Evolutionary conservation across 2,329 filamentous ascomycete genomes (phyloP).

Genomic region (Aspergillus sergii): DNA sequence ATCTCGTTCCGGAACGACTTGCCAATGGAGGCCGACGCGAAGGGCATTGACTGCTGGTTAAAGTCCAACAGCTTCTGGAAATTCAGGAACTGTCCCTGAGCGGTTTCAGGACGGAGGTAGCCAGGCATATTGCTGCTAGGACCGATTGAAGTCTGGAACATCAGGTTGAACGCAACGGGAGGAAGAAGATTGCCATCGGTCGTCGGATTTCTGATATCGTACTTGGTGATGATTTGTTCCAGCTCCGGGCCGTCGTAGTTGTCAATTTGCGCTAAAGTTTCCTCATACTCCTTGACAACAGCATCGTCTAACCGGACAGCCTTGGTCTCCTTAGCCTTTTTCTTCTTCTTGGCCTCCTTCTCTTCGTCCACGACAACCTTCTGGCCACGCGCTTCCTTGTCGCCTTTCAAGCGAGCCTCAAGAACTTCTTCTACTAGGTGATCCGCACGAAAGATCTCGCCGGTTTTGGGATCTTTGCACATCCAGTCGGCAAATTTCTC

Average conservation of each 20-base stretch:
- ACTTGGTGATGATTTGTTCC: slow-evolving; percentile 84
- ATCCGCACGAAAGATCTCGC: slow-evolving; percentile 93
- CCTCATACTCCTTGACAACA: slow-evolving; percentile 85
- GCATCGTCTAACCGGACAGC: slow-evolving; percentile 85
- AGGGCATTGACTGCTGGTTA: slow-evolving; percentile 94
- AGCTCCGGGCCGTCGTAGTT: slow-evolving; percentile 90
- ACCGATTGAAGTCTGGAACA: slow-evolving; percentile 96
- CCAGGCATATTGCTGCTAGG: slow-evolving; percentile 84
- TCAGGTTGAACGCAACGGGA: slow-evolving; percentile 93
- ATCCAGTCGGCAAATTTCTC: slow-evolving; percentile 99
- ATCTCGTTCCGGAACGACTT: slow-evolving; percentile 99
- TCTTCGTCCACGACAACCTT: slow-evolving; percentile 68
- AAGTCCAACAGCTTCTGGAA: slow-evolving; percentile 96
- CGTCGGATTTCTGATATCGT: slow-evolving; percentile 84
- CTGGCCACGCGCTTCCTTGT: slow-evolving; percentile 88
- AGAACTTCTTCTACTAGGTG: slow-evolving; percentile 95
- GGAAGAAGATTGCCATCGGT: slow-evolving; percentile 76
- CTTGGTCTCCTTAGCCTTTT: slow-evolving; percentile 74
- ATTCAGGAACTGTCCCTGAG: slow-evolving; percentile 97
- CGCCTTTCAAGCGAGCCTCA: slow-evolving; percentile 80
- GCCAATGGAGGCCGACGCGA: slow-evolving; percentile 94
- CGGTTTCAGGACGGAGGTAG: slow-evolving; percentile 90
- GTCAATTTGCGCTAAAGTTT: slow-evolving; percentile 89
- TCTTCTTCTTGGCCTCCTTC: slow-evolving; percentile 88
- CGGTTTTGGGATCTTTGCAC: slow-evolving; percentile 98